These are phyloP conservation scores for Myrica gale DNA, from an alignment of 306 rosid species.

Conservation along the genomic window DNA sequence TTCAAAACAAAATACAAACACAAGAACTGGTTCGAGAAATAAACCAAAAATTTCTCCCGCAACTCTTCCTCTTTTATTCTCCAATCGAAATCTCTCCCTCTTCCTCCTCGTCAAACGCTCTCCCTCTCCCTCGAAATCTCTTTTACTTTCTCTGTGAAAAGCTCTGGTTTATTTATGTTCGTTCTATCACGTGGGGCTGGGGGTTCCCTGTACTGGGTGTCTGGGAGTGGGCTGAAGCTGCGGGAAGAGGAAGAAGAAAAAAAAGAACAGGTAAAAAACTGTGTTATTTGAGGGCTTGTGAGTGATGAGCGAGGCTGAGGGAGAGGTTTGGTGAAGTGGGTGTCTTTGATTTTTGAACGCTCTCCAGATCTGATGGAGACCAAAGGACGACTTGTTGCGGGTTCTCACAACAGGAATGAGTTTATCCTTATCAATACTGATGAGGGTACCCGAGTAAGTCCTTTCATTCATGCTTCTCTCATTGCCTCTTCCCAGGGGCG, in stretches of 20 bases:
- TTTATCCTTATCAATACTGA: slow-evolving; percentile 81
- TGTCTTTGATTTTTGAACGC: slow-evolving; percentile 30
- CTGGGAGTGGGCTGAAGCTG: slow-evolving; percentile 1
- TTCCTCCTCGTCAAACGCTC: too few relatives aligned
- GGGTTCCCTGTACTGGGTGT: slow-evolving; percentile 35
- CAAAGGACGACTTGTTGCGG: slow-evolving; percentile 64
- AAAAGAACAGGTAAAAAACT: slow-evolving; percentile 8
- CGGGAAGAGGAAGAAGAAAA: not conserved
- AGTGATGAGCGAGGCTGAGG: slow-evolving; percentile 24
- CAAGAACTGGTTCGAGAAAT: too few relatives aligned
- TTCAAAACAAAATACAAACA: too few relatives aligned
- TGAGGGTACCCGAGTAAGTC: slow-evolving; percentile 65
- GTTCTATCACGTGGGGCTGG: slow-evolving; percentile 30
- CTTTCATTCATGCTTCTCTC: slow-evolving; percentile 3
- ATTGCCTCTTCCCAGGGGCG: slow-evolving; percentile 13
- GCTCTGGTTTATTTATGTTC: slow-evolving; percentile 15
- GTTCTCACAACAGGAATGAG: slow-evolving; percentile 79
- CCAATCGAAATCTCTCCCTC: too few relatives aligned
- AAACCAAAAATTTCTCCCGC: too few relatives aligned
- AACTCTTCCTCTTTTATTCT: too few relatives aligned
- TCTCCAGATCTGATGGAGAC: slow-evolving; percentile 49
- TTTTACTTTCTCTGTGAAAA: slow-evolving; percentile 20
- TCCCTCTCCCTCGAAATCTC: too few relatives aligned
- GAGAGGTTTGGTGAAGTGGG: slow-evolving; percentile 30
- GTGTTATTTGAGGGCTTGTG: slow-evolving; percentile 27